Evolutionary conservation across 192 early-diverging fungal genomes (phyloP), one percentile per base, ranked within the genome.

Genomic region (Coemansia asiatica): DNA sequence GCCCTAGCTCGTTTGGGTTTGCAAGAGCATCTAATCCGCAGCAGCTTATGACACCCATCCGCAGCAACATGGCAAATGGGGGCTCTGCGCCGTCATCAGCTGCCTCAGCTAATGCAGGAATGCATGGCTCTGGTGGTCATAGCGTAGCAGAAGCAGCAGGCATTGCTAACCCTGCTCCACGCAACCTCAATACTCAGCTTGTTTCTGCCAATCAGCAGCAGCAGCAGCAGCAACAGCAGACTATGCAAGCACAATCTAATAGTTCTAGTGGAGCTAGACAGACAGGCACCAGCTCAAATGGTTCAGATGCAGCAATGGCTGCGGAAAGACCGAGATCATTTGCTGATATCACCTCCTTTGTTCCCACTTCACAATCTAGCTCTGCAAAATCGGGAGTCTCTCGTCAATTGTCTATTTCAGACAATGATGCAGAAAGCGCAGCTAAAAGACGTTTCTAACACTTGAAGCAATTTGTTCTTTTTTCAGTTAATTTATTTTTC

Each of bases 1-100:
- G 62, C 53, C 77, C 77, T 5, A 25, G 15, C 22, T 62, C 61
- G 21, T 48, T 64, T 21, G 47, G 65, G 12, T 63, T 40, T 47
- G 49, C 19, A 9, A 35, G 38, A 19, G 58, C 58, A 46, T 57
- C n/a, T 16, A 59, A 18, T 48, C 22, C 36, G 31, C 56, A 29
- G 56, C 66, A 67, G 48, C 58, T 33, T 4, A 58, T 18, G 19
- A 58, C 56, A 12, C 56, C 56, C 22, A n/a, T 58, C 22, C 35
- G 58, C 58, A 46, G 58, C 36, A 60, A 38, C 35, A 19, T 46
- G 38, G 58, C 13, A 19, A 60, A 26, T 35, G 36, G 23, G 19
- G 58, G 38, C 23, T 60, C 58, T 21, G 40, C 40, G 36, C 58
- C 58, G n/a, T 12, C 33, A 12, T 12, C n/a, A 33, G 33, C 56